Percentiles rank a stretch among this genome's conserved stretches.
Conservation (phyloP, 495 filamentous ascomycete genomes). For the Alectoria sarmentosa region DNA sequence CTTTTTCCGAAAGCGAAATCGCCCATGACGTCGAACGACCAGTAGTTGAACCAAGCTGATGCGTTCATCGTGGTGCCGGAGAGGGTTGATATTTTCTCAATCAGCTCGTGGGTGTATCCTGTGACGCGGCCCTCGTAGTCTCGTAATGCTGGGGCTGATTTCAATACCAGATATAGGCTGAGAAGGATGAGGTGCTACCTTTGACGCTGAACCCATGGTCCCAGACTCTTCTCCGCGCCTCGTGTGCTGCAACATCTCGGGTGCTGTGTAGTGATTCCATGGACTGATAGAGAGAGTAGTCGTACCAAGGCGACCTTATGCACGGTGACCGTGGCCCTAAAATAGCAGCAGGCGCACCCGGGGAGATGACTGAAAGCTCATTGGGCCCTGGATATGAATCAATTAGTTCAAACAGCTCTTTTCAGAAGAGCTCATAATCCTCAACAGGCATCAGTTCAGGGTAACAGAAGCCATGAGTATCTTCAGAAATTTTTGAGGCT, state of each 20-base stretch:
- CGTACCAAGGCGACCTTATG: slow-evolving; percentile 40
- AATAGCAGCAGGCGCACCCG: slow-evolving; percentile 31
- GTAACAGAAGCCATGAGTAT: not conserved
- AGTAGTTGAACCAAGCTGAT: slow-evolving; percentile 40
- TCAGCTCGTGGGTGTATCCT: slow-evolving; percentile 27
- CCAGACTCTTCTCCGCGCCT: slow-evolving; percentile 36
- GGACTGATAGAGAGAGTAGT: slow-evolving; percentile 25
- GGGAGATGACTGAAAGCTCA: slow-evolving; percentile 37
- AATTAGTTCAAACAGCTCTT: not conserved
- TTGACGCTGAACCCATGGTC: slow-evolving; percentile 35
- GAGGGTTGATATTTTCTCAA: slow-evolving; percentile 23
- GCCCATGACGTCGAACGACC: slow-evolving; percentile 47
- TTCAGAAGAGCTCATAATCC: not conserved
- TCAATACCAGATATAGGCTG: not conserved
- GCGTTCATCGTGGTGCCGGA: slow-evolving; percentile 32
- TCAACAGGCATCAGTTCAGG: not conserved
- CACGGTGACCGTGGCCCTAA: slow-evolving; percentile 31
- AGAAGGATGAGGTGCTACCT: not conserved
- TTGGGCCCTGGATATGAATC: slow-evolving; percentile 11
- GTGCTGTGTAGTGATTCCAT: slow-evolving; percentile 33
- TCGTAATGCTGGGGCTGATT: slow-evolving; percentile 25
- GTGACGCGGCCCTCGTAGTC: slow-evolving; percentile 33
- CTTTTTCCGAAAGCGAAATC: slow-evolving; percentile 43
- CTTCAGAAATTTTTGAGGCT: not conserved
- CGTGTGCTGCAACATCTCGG: slow-evolving; percentile 34